Conservation (phyloP, 768 basidiomycete genomes). For the Amanita phalloides region DNA sequence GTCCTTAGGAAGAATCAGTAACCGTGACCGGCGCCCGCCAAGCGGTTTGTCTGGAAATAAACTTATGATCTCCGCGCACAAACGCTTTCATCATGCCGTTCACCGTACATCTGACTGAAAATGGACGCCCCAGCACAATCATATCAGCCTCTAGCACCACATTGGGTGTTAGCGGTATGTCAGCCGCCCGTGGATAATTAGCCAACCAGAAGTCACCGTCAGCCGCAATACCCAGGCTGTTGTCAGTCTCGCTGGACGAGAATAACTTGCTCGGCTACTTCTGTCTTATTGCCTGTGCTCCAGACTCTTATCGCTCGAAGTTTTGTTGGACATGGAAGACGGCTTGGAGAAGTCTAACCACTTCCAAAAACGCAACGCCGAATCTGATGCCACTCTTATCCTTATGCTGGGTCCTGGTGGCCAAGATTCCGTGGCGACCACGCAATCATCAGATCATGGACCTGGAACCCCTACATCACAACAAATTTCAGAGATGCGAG, state of each 20-base stretch:
- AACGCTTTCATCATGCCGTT: background rate
- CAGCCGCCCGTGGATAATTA: background rate
- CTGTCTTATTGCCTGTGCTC: background rate
- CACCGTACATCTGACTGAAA: background rate
- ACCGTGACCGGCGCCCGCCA: no score
- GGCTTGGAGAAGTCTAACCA: background rate
- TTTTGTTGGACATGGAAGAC: constrained; percentile 2
- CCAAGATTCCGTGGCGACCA: background rate
- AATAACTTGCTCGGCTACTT: background rate
- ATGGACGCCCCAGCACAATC: background rate
- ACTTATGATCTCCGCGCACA: no score
- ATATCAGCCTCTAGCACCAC: background rate
- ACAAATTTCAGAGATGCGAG: background rate
- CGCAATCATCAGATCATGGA: background rate
- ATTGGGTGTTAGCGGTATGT: background rate
- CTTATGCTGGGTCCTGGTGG: constrained; percentile 3
- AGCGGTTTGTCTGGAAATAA: no score
- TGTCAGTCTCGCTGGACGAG: background rate
- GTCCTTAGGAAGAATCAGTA: no score
- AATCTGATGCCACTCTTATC: background rate
- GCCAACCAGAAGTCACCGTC: background rate
- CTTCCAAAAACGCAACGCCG: background rate
- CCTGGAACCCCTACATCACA: background rate
- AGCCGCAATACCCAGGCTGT: background rate
- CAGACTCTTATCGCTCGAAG: background rate